Base-by-base conservation (phyloP, 1,139 yeast genomes). In the Protomyces inouyei region DNA sequence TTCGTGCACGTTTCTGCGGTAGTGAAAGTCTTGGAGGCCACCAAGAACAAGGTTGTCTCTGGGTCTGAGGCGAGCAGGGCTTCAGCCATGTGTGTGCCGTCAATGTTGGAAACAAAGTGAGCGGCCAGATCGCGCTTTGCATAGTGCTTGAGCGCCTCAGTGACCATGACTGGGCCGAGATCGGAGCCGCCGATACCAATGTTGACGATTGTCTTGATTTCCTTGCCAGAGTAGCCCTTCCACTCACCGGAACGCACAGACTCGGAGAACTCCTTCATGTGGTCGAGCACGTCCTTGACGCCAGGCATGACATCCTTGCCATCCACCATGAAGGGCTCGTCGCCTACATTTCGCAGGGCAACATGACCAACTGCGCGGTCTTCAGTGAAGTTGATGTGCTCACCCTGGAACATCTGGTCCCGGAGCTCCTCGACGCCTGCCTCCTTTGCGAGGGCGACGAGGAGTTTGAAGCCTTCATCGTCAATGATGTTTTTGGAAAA, bases 181-280 rank as follows among this genome's bases (percentile, higher is more conserved):
- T 93, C 98, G 37, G 98, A 91, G 71, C 98, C 98, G 75, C 98
- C 98, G 75, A 93, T 93, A 78, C 98, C 98, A 73, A 93, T 89
- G 82, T 93, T 93, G 74, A 93, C 98, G 67, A 93, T 86, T 74
- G 91, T 96, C 72, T 95, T 88, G 77, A 93, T 93, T 72, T 82
- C 79, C 83, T 91, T 91, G 72, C 98, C 98, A 70, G 97, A 86
- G 83, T 88, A 93, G 76, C 98, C 98, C 73, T 85, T 90, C 97
- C 98, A 92, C 70, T 80, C 82, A 72, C 98, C 98, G 55, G 93
- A 85, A 77, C 98, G 87, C 68, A 93, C 87, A 70, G 83, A 81
- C 69, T 89, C 89, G 65, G 96, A 85, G 80, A 93, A 93, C 77
- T 92, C 96, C 81, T 88, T 88, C 93, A 93, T 91, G 83, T 93